Conservation (phyloP, 2,329 filamentous ascomycete species). For the Thermochaetoides dissita region DNA sequence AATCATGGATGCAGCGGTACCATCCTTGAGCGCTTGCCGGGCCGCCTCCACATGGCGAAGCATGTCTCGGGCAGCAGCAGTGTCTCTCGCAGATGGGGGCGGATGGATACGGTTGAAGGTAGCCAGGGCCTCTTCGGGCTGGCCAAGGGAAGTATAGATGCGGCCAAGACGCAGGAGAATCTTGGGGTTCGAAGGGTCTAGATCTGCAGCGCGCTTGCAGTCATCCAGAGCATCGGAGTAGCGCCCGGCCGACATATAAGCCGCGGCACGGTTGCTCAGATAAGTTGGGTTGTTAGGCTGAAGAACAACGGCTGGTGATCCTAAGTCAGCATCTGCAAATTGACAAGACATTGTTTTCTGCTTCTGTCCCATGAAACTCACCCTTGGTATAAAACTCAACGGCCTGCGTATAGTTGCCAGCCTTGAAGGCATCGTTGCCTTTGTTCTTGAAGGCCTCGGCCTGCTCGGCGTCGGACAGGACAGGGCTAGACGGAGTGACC, state of each 20-base stretch:
- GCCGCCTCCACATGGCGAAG: slow-evolving; percentile 66
- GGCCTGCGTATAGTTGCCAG: slow-evolving; percentile 73
- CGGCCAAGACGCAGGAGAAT: slow-evolving; percentile 77
- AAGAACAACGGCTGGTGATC: slow-evolving; percentile 63
- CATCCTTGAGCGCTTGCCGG: slow-evolving; percentile 58
- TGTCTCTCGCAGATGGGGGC: slow-evolving; percentile 71
- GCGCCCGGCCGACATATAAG: slow-evolving; percentile 75
- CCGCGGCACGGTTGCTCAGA: slow-evolving; percentile 86
- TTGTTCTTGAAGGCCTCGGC: slow-evolving; percentile 84
- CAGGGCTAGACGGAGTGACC: slow-evolving; percentile 46
- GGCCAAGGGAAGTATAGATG: slow-evolving; percentile 76
- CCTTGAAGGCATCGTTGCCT: slow-evolving; percentile 95
- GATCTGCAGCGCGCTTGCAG: slow-evolving; percentile 64
- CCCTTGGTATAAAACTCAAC: slow-evolving; percentile 93
- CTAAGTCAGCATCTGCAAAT: no score
- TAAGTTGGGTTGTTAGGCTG: slow-evolving; percentile 79
- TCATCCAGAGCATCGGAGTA: slow-evolving; percentile 75
- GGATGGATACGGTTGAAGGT: slow-evolving; percentile 72
- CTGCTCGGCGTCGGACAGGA: slow-evolving; percentile 48
- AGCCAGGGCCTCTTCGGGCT: slow-evolving; percentile 72
- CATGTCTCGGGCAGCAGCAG: slow-evolving; percentile 72
- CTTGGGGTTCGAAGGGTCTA: slow-evolving; percentile 78
- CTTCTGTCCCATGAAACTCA: slow-evolving; percentile 25
- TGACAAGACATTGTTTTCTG: no score
- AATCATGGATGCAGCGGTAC: slow-evolving; percentile 78